Evolutionary conservation across 768 basidiomycete genomes (phyloP), one percentile per base, ranked within the genome.

Genomic region (Mycena epipterygia): DNA sequence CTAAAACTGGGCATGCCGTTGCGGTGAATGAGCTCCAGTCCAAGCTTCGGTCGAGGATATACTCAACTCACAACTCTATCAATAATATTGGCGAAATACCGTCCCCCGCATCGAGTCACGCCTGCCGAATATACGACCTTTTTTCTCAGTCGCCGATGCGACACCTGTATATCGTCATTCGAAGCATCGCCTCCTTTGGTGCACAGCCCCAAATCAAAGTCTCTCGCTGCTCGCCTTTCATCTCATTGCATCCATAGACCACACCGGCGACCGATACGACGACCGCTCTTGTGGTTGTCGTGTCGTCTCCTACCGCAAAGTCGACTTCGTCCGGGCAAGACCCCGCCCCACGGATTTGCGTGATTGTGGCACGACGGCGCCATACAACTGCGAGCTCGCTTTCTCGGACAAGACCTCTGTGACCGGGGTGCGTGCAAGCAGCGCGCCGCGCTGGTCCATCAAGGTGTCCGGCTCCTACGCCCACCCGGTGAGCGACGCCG

Each of bases 171-270:
- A 83, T 99, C 69, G 81, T 97, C 76, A 83, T 98, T 27, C 96
- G 98, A 84, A 97, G 94, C 81, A 90, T 98, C 79, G 97, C 98
- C 75, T 86, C 92, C 0, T 86, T 91, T 0, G 9, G 82, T 98
- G 29, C 93, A 95, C 39, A 79, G 85, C 1, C 75, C 86, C n/a
- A 91, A 91, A 74, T 84, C 90, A 27, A 89, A 90, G 75, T 42
- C 87, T 98, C 39, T 88, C 91, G 0, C 84, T 93, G 21, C 87
- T 98, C 49, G 93, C 93, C 0, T 86, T 90, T 25, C 89, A 88
- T 60, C 78, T 99, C 72, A 84, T 91, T 52, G 93, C 93, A 1
- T 95, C 96, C 19, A 85, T 96, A 63, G 97, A 99, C 82, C 95
- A 96, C 82, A 83, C 96, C 75, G 91, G 93, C 73, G 88, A 95